Percentiles rank a stretch among this genome's conserved stretches.
phyloP scores from a whole-genome alignment of 148 eudicot genomes.

The Hydrangea macrophylla region DNA sequence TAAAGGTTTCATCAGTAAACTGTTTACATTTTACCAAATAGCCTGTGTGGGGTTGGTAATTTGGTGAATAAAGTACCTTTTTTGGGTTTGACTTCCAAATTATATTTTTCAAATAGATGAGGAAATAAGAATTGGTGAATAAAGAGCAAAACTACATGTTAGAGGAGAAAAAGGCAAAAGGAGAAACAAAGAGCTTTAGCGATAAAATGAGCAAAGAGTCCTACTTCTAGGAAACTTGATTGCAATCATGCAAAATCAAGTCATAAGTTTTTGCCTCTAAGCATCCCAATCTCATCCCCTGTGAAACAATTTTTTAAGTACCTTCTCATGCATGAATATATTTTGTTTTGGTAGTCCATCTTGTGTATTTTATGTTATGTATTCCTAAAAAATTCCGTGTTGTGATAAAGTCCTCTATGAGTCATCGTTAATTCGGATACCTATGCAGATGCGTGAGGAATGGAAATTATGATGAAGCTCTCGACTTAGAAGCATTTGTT shows the following conservation, averaged over 20 bases:
- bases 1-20: neutral
- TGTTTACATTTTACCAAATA: neutral
- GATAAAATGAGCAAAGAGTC: neutral
- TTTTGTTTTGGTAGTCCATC: neutral
- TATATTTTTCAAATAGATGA: neutral
- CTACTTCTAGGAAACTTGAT: neutral
- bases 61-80: neutral
- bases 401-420: neutral
- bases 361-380: neutral
- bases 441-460: conserved; percentile 84
- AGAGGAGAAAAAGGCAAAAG: neutral
- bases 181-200: neutral
- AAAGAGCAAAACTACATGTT: no score
- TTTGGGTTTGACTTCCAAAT: neutral
- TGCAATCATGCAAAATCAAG: neutral
- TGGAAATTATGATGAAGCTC: conserved; percentile 98
- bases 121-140: neutral
- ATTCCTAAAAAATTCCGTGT: neutral
- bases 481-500: conserved; percentile 93
- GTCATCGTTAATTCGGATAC: neutral
- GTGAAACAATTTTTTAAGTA: neutral
- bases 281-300: no score
- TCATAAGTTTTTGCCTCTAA: neutral
- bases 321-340: neutral
- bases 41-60: neutral